phyloP scores from a whole-genome alignment of 1,284 basidiomycete genomes.

The Vanrija sp. region DNA sequence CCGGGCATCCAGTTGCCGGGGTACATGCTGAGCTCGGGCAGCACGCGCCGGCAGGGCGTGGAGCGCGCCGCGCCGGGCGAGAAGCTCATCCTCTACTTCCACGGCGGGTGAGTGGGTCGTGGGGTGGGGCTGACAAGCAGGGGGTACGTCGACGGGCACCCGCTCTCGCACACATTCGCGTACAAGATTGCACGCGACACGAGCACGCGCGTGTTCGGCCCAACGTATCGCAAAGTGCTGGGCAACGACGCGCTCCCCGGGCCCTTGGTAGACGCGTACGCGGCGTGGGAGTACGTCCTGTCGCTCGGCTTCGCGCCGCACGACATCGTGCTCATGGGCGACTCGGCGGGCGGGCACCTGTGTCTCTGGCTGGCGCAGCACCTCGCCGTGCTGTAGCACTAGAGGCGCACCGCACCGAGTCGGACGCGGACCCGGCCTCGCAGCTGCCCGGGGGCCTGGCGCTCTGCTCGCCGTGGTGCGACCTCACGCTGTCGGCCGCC shows the following conservation, averaged over 20 bases:
- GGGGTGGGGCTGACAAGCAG: neutral
- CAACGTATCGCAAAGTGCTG: neutral
- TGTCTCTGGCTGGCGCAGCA: neutral
- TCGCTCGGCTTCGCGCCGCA: neutral
- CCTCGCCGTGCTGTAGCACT: neutral
- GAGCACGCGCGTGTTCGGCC: neutral
- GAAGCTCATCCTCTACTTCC: slow-evolving; percentile 5
- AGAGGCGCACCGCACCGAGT: neutral
- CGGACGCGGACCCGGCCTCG: too few relatives aligned
- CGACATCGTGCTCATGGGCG: neutral
- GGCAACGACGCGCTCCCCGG: neutral
- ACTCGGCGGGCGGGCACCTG: neutral
- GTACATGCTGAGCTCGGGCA: neutral
- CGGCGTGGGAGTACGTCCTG: neutral
- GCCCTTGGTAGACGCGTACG: neutral
- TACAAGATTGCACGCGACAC: neutral
- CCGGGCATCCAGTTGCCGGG: neutral
- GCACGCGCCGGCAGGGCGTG: neutral
- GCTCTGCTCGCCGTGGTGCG: slow-evolving; percentile 10
- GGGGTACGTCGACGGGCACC: neutral
- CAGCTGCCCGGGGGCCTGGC: slow-evolving; percentile 20
- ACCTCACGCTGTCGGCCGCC: slow-evolving; percentile 18
- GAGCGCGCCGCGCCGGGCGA: neutral
- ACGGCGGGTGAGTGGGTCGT: neutral
- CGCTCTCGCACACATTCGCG: neutral